phyloP scores from a whole-genome alignment of 441 rosid genomes.

The Populus hybrid region DNA sequence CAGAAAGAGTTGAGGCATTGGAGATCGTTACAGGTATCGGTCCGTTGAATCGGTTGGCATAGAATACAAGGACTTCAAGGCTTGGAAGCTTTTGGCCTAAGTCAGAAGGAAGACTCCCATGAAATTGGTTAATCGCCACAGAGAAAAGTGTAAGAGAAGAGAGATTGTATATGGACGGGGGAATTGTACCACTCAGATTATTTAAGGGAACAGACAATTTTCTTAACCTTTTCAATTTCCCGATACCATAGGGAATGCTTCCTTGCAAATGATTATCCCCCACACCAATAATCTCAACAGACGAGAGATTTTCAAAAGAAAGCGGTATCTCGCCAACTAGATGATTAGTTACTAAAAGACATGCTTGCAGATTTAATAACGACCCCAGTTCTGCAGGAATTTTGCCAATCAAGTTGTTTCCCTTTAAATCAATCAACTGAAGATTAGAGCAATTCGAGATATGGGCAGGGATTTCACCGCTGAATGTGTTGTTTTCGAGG shows the following conservation, averaged over 20 bases:
- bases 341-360: not conserved
- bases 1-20: slow-evolving; percentile 1
- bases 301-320: slow-evolving; percentile 21
- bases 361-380: not conserved
- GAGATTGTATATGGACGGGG: not conserved
- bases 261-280: not conserved
- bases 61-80: not conserved
- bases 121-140: not conserved
- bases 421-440: not conserved
- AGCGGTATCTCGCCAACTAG: slow-evolving; percentile 31
- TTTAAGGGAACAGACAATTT: not conserved
- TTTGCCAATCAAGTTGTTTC: slow-evolving; percentile 15
- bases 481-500: slow-evolving; percentile 14
- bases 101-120: slow-evolving; percentile 1
- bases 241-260: not conserved
- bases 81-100: not conserved
- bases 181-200: not conserved
- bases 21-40: not conserved
- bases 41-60: not conserved
- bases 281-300: not conserved
- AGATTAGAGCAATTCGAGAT: slow-evolving; percentile 23
- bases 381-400: slow-evolving; percentile 12
- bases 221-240: not conserved
- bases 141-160: not conserved
- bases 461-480: slow-evolving; percentile 24